Evolutionary conservation across 345 rosid genomes (phyloP).

Genomic region (Melaleuca alternifolia): DNA sequence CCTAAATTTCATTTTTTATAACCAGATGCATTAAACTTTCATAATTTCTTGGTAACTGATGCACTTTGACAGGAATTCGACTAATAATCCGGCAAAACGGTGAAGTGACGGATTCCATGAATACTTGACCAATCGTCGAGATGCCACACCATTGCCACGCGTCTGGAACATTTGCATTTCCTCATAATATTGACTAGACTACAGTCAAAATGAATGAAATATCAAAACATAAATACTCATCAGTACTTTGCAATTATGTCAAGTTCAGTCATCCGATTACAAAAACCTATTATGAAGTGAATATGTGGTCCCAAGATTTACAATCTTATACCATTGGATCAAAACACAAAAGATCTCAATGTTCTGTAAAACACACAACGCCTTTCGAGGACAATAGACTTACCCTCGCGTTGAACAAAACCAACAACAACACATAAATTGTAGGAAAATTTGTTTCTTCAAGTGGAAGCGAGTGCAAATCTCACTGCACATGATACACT

Average conservation of each 20-base stretch:
- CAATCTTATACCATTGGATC: not conserved
- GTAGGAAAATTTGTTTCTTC: not conserved
- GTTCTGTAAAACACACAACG: not conserved
- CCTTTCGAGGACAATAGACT: not conserved
- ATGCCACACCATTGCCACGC: not conserved
- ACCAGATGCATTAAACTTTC: not conserved
- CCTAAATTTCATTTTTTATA: not conserved
- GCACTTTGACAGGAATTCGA: not conserved
- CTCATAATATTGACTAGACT: not conserved
- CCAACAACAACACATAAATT: not conserved
- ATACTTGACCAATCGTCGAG: not conserved
- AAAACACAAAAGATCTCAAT: not conserved
- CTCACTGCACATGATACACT: not conserved
- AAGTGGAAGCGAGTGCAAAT: not conserved
- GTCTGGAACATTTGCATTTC: not conserved
- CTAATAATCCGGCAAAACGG: not conserved
- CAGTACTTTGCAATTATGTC: not conserved
- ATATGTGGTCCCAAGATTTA: not conserved
- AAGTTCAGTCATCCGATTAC: not conserved
- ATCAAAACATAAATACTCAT: not conserved
- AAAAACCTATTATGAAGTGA: not conserved
- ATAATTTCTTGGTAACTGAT: not conserved
- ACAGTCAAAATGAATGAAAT: not conserved
- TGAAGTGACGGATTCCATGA: not conserved
- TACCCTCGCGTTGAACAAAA: not conserved